Conservation (phyloP, 495 filamentous ascomycete species). For the Platismatia glauca region DNA sequence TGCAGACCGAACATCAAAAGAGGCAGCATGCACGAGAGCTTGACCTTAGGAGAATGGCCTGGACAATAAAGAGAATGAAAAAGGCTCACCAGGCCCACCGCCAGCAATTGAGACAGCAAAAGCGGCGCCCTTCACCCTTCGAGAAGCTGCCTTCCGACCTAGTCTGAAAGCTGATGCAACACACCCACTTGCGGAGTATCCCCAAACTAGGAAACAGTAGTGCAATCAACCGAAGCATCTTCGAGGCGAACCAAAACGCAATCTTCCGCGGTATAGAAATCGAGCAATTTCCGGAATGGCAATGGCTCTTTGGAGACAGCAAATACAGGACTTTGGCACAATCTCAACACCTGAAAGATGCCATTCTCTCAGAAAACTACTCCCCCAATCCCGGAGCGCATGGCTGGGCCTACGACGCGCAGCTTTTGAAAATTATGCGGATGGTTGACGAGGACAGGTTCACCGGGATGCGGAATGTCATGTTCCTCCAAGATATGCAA, state of each 20-base stretch:
- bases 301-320: slow-evolving; percentile 14
- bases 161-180: not conserved
- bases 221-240: not conserved
- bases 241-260: not conserved
- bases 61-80: not conserved
- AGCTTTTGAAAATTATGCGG: not conserved
- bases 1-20: not conserved
- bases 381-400: not conserved
- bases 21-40: not conserved
- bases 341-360: slow-evolving; percentile 11
- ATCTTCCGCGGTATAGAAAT: slow-evolving; percentile 7
- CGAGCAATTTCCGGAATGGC: slow-evolving; percentile 7
- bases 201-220: not conserved
- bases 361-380: not conserved
- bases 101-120: not conserved
- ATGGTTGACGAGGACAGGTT: not conserved
- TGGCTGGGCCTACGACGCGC: not conserved
- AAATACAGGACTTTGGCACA: slow-evolving; percentile 1
- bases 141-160: not conserved
- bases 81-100: not conserved
- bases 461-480: not conserved
- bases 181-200: not conserved
- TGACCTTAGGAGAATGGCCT: not conserved
- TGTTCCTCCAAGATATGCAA: not conserved
- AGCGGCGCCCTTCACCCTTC: not conserved